Percentiles rank a stretch among this genome's conserved stretches.
Evolutionary conservation across 257 asterid species (phyloP).

Genomic region (Rubia yunnanensis): DNA sequence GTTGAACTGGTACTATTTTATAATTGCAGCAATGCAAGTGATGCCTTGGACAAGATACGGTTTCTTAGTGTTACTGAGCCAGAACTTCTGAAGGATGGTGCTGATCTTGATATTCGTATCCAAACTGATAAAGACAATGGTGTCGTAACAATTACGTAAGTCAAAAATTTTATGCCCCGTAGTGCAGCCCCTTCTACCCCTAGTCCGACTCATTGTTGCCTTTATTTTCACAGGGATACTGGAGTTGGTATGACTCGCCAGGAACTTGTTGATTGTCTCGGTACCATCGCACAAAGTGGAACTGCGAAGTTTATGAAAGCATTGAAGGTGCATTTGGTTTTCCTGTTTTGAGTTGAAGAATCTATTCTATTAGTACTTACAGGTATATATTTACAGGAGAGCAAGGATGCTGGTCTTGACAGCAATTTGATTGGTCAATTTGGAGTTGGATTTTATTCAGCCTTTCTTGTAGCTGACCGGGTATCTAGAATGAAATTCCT

Average conservation of each 20-base stretch:
- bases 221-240: slow-evolving; percentile 53
- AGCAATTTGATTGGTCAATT: slow-evolving; percentile 98
- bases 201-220: slow-evolving; percentile 10
- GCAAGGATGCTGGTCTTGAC: slow-evolving; percentile 87
- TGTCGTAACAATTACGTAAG: slow-evolving; percentile 70
- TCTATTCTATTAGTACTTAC: neutral
- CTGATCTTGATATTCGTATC: slow-evolving; percentile 82
- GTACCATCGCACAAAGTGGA: slow-evolving; percentile 99
- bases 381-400: slow-evolving; percentile 50
- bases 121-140: slow-evolving; percentile 89
- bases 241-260: slow-evolving; percentile 96
- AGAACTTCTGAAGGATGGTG: slow-evolving; percentile 60
- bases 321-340: slow-evolving; percentile 47
- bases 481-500: slow-evolving; percentile 26
- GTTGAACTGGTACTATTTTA: slow-evolving; percentile 5
- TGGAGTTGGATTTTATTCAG: slow-evolving; percentile 97
- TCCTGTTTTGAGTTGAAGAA: neutral
- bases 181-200: neutral
- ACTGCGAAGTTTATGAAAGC: slow-evolving; percentile 93
- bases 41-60: slow-evolving; percentile 96
- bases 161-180: neutral
- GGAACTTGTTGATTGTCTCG: slow-evolving; percentile 92
- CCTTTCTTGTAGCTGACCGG: slow-evolving; percentile 90
- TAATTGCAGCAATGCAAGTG: slow-evolving; percentile 84
- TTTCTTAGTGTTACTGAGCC: slow-evolving; percentile 89